Evolutionary conservation across 805 yeast genomes (phyloP), one percentile per base, ranked within the genome.

Genomic region (Kazachstania viticola): DNA sequence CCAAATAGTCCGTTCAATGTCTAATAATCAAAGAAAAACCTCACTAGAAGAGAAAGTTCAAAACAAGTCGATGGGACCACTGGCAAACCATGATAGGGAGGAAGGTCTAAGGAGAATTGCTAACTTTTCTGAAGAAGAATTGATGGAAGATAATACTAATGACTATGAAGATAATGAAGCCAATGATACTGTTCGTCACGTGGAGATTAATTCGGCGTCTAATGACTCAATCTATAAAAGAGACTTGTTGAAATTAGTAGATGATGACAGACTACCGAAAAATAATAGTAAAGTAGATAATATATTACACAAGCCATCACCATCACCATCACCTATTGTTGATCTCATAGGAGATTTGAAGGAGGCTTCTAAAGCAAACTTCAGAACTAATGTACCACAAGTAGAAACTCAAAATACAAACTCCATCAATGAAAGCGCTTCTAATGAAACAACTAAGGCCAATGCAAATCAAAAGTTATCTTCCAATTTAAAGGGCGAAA

Each of bases 31-130:
- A 31, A 45, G 55, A 33, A 47, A 50, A 21, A 44, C 48, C 9
- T 45, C 55, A 0, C 32, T 47, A 21, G 53, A 50, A 31, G 40
- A 40, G 3, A 47, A 39, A 33, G 42, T 40, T 4, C 40, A 43
- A 27, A 29, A 42, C 11, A 39, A 42, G 27, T 32, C 36, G 14
- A 29, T 23, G 13, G 38, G 37, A 23, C 41, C 43, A n/a, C 39
- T 45, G 19, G 29, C 40, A 12, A 41, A 42, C 19, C 26, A 38
- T 17, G 17, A 25, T 16, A 35, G 35, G 25, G 35, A 42, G 5
- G 54, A 45, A 27, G 40, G 32, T 18, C 17, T 34, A 22, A 40
- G 39, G 30, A 28, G 36, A 33, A 37, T 38, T 14, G 27, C 32
- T 9, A 24, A 27, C 14, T 33, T 39, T 17, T 32, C 39, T 3